Percentiles rank a stretch among this genome's conserved stretches.
phyloP scores from a whole-genome alignment of 106 monocot genomes.

The Platanthera zijinensis region DNA sequence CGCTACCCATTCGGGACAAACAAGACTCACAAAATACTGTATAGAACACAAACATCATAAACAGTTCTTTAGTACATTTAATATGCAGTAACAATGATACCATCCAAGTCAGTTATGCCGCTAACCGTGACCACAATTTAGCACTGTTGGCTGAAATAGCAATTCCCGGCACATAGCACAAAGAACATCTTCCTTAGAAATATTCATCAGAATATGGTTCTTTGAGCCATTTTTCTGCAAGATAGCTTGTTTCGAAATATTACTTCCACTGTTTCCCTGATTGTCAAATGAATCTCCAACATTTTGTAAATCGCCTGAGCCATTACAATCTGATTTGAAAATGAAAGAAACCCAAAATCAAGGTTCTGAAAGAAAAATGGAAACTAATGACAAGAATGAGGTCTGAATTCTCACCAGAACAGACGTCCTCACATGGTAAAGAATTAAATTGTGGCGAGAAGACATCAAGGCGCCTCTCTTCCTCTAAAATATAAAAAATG shows the following conservation, averaged over 20 bases:
- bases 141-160: slow-evolving; percentile 12
- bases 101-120: background rate
- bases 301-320: background rate
- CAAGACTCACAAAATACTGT: slow-evolving; percentile 57
- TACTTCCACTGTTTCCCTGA: slow-evolving; percentile 1
- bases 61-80: background rate
- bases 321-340: background rate
- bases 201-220: background rate
- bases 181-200: slow-evolving; percentile 15
- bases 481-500: slow-evolving; percentile 28
- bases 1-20: slow-evolving; percentile 14
- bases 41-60: background rate
- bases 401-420: slow-evolving; percentile 25
- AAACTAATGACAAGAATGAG: background rate
- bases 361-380: background rate
- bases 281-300: slow-evolving; percentile 4
- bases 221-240: slow-evolving; percentile 7
- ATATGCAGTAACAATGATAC: background rate
- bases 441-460: slow-evolving; percentile 50
- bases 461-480: slow-evolving; percentile 29
- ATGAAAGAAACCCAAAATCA: background rate
- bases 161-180: slow-evolving; percentile 13
- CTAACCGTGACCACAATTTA: slow-evolving; percentile 24
- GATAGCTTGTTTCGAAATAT: background rate
- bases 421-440: background rate